A percentile compares a stretch with the other conserved stretches of the same genome.
Conservation (phyloP, 768 basidiomycete genomes). For the Russula ochroleuca region DNA sequence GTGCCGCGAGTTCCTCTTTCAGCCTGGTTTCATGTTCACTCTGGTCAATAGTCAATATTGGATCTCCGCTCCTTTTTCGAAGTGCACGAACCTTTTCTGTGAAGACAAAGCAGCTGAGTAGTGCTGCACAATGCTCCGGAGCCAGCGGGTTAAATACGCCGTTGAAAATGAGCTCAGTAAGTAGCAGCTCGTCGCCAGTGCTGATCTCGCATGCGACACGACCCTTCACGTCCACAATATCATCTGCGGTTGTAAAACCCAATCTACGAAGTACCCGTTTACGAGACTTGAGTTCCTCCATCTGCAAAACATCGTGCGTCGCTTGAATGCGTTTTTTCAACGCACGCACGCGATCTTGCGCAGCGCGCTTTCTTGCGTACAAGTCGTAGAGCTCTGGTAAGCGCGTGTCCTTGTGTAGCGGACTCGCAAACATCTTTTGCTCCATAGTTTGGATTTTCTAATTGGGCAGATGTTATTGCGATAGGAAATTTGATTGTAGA, state of each 20-base stretch:
- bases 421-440: constrained; percentile 72
- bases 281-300: constrained; percentile 93
- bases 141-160: constrained; percentile 87
- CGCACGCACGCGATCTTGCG: constrained; percentile 62
- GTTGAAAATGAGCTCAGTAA: constrained; percentile 97
- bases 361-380: constrained; percentile 71
- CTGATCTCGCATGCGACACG: constrained; percentile 98
- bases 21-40: constrained; percentile 82
- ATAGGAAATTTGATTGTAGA: not conserved
- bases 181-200: constrained; percentile 90
- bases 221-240: constrained; percentile 98
- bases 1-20: constrained; percentile 90
- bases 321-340: constrained; percentile 84
- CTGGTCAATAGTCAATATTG: constrained; percentile 37
- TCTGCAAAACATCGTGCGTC: constrained; percentile 88
- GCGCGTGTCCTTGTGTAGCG: constrained; percentile 71
- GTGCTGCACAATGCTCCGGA: constrained; percentile 88
- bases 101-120: constrained; percentile 98
- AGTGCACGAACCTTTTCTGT: constrained; percentile 73
- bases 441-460: constrained; percentile 94
- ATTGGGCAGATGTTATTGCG: not conserved
- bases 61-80: not conserved
- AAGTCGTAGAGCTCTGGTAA: constrained; percentile 77
- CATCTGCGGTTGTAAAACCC: constrained; percentile 81
- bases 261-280: constrained; percentile 91